Base-by-base conservation (phyloP, 345 rosid genomes). In the Boechera divaricarpa region DNA sequence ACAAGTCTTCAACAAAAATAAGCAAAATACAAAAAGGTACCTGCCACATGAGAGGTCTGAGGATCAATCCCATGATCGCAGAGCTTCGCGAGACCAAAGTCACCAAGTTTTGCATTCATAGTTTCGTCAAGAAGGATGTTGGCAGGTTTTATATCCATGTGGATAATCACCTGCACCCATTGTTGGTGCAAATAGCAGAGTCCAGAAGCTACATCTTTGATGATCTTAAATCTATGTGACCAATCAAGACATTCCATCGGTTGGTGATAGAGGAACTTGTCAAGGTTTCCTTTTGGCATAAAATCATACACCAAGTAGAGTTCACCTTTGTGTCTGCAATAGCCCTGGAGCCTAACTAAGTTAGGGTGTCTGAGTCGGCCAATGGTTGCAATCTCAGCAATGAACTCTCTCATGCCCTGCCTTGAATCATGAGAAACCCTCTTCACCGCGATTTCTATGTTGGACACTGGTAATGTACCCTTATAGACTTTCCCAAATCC, bases 61-160 rank as follows among this genome's bases (percentile, higher is more conserved):
- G 86, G 84, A 38, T 69, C 59, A 55, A 67, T 74, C 0, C 90
- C 94, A 1, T 86, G 96, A 72, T 90, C 90, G 0, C 26, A 83
- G 2, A 90, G 67, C 80, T 94, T 86, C 0, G 94, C 94, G 0
- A 89, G 91, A 26, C 96, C 93, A 18, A 92, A 92, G 36, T 92
- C 98, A 5, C 94, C 92, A n/a, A 92, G 76, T 26, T 88, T 73
- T 0, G 85, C 90, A 0, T 86, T 87, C 90, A 89, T 83, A 21
- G 52, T 87, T 0, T 60, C 69, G 1, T 90, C 96, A 47, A 90
- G 83, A 59, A 92, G 77, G 39, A 90, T 89, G 39, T 92, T 90
- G 63, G 92, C 82, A 1, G 96, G 86, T 64, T 90, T 92, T 12
- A 90, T 76, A 36, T 92, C 98, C 63, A 94, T 78, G 33, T 90